A percentile compares a stretch with the other conserved stretches of the same genome.
phyloP scores from a whole-genome alignment of 352 stramenopile genomes.

The Phytopythium ostracodes region DNA sequence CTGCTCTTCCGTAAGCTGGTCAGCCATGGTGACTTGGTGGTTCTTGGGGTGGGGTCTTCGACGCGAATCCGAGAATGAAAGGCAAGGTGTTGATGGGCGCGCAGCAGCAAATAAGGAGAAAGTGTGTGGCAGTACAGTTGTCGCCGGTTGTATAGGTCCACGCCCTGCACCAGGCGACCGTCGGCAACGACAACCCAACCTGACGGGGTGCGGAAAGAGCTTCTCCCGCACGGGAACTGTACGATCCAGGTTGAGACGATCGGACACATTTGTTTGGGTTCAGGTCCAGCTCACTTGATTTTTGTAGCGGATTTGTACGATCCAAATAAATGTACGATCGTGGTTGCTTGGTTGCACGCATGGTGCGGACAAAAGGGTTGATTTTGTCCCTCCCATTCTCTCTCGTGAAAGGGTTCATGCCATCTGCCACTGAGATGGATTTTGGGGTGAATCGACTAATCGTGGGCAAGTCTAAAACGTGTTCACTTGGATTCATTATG shows the following conservation, averaged over 20 bases:
- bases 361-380: slow-evolving; percentile 10
- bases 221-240: background rate
- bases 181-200: background rate
- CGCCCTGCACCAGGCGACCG: no score
- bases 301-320: slow-evolving; percentile 39
- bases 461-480: background rate
- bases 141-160: background rate
- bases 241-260: slow-evolving; percentile 4
- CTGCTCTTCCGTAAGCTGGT: slow-evolving; percentile 93
- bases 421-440: background rate
- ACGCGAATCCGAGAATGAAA: slow-evolving; percentile 61
- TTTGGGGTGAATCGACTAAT: slow-evolving; percentile 7
- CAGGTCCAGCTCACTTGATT: slow-evolving; percentile 5
- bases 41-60: slow-evolving; percentile 4
- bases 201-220: background rate
- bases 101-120: background rate
- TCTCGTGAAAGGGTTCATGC: background rate
- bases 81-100: no score
- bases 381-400: background rate
- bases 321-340: slow-evolving; percentile 18
- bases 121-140: background rate
- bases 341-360: background rate
- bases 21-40: slow-evolving; percentile 58
- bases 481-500: slow-evolving; percentile 5
- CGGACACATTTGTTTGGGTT: background rate